Evolutionary conservation across 2,329 filamentous ascomycete species (phyloP), one percentile per base, ranked within the genome.

Genomic region (Pseudogymnoascus verrucosus): DNA sequence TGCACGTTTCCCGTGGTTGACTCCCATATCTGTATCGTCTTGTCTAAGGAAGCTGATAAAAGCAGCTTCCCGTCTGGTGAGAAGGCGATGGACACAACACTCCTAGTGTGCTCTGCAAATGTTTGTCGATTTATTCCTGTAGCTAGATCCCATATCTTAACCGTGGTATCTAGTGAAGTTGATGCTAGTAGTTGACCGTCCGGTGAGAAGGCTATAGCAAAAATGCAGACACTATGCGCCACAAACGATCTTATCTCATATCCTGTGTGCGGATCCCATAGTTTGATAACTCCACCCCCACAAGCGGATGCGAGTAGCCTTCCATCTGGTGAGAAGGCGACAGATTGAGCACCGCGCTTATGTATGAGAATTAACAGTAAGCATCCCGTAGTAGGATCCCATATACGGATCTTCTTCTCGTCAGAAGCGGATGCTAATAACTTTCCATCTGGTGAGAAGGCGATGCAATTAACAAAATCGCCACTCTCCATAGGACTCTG

Each of bases 231-330:
- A 34, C 4, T 34, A 34, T 34, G 31, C 31, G 31, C 31, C 31
- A 34, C 31, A 34, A 34, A 34, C 31, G 10, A 34, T 34, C 31
- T 34, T 11, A 34, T 34, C 31, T 34, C 31, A 34, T 11, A 10
- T 34, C 31, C 31, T 34, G 28, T 31, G 28, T 31, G 28, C 12
- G 34, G 44, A 16, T 65, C 44, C 64, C 64, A 65, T 31, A 65
- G 10, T 63, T 60, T 16, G 31, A 64, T 60, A 26, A 12, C 54
- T 7, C 16, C 3, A 57, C 60, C 39, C 5, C 19, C 34, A 42
- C 28, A 65, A 34, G 54, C 57, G 14, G 63, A 16, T 19, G 62
- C 63, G 14, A 64, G 21, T 10, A 42, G 19, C 36, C 28, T 44
- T 5, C 44, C 26, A 11, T 60, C 31, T 14, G 62, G 31, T 31